These are phyloP conservation scores for Suillus americanus DNA, from an alignment of 768 basidiomycete genomes.

Conservation along the genomic window DNA sequence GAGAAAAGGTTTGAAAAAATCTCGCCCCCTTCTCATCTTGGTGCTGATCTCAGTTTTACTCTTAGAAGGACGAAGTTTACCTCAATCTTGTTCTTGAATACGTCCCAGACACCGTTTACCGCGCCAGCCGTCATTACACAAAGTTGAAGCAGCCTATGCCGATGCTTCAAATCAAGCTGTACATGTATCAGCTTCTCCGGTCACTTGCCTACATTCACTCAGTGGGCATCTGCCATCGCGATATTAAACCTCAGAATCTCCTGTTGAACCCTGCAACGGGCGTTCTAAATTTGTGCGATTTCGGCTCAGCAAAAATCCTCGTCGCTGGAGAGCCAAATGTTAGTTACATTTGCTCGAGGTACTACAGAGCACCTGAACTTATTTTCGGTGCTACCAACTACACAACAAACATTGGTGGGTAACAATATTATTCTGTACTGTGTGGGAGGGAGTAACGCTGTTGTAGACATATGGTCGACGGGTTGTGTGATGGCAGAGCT, in stretches of 20 bases:
- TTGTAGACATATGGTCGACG: slow-evolving; percentile 95
- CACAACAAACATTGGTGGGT: slow-evolving; percentile 96
- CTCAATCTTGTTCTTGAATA: slow-evolving; percentile 99
- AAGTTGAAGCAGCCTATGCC: slow-evolving; percentile 99
- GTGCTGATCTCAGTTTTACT: slow-evolving; percentile 10
- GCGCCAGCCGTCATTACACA: slow-evolving; percentile 97
- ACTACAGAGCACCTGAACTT: slow-evolving; percentile 98
- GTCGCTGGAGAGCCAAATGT: slow-evolving; percentile 98
- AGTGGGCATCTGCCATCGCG: slow-evolving; percentile 98
- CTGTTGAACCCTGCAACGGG: slow-evolving; percentile 96
- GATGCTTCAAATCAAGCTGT: slow-evolving; percentile 98
- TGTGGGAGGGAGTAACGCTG: slow-evolving; percentile 9
- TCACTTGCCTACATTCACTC: slow-evolving; percentile 99
- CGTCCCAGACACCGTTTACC: slow-evolving; percentile 99
- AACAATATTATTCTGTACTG: background rate
- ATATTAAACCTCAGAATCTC: slow-evolving; percentile 99
- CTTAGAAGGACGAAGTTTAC: slow-evolving; percentile 98
- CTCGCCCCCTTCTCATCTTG: slow-evolving; percentile 9
- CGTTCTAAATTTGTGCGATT: slow-evolving; percentile 97
- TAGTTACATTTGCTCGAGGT: slow-evolving; percentile 99
- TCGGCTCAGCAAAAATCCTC: slow-evolving; percentile 98
- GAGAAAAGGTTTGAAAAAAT: slow-evolving; percentile 81
- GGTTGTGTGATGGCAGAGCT: slow-evolving; percentile 99
- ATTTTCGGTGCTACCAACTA: slow-evolving; percentile 99
- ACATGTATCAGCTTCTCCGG: slow-evolving; percentile 99